Evolutionary conservation across 2,329 filamentous ascomycete genomes (phyloP).

Genomic region (Didymella exigua): DNA sequence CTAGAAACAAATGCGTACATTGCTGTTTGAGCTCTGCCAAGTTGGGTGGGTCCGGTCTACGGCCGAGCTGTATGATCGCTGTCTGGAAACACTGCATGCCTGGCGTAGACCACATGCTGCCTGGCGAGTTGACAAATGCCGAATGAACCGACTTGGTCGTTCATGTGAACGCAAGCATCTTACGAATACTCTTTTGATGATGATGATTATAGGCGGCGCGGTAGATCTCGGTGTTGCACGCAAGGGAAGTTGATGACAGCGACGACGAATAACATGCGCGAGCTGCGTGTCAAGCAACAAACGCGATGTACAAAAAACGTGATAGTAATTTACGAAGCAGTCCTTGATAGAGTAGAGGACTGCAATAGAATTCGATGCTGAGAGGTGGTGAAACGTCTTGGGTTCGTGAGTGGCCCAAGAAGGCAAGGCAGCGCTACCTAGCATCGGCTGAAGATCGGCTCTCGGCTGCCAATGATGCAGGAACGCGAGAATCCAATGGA

Average conservation of each 20-base stretch:
- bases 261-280: not conserved
- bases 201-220: not conserved
- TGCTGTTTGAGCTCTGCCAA: slow-evolving; percentile 33
- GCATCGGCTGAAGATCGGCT: slow-evolving; percentile 5
- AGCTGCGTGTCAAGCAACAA: not conserved
- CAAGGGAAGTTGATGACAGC: not conserved
- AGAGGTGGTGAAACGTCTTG: slow-evolving; percentile 13
- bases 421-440: slow-evolving; percentile 1
- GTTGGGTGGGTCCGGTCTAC: slow-evolving; percentile 23
- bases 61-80: slow-evolving; percentile 29
- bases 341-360: slow-evolving; percentile 1
- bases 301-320: not conserved
- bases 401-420: slow-evolving; percentile 10
- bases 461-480: slow-evolving; percentile 3
- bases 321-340: not conserved
- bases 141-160: slow-evolving; percentile 9
- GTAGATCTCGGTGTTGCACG: not conserved
- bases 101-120: slow-evolving; percentile 15
- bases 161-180: not conserved
- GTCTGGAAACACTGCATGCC: slow-evolving; percentile 38
- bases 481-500: slow-evolving; percentile 9
- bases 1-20: slow-evolving; percentile 20
- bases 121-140: slow-evolving; percentile 9
- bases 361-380: slow-evolving; percentile 3
- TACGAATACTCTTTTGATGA: not conserved